Base-by-base conservation (phyloP, 2,329 filamentous ascomycete genomes). In the Kalmusia sp. region DNA sequence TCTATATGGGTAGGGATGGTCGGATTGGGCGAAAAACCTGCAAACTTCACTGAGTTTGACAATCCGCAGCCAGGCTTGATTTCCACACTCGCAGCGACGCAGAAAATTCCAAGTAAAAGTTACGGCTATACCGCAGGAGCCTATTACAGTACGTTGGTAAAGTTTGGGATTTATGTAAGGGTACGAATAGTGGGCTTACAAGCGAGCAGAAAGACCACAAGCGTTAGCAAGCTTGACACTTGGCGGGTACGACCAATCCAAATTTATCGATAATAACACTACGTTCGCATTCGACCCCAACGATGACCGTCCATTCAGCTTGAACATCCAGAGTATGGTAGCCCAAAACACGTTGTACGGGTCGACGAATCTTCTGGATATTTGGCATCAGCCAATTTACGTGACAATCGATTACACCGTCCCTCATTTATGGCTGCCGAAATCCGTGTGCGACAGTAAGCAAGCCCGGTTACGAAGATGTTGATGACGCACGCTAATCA, bases 1-100 rank as follows among this genome's bases (percentile, higher is more conserved):
- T 44, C 52, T 3, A 44, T 64, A 9, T 65, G 54, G 38, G 47
- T 65, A 17, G 63, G 63, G 3, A 43, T 55, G 25, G 68, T 80
- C 28, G 78, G 78, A 3, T 38, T 80, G 57, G 75, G 77, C 39
- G 71, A 76, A 1, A 77, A 78, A 54, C 73, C 78, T 2, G 76
- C 76, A n/a, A 81, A 82, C 56, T 78, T 80, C 58, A 74, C 63
- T 68, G 83, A 50, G 76, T 81, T 67, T 73, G 40, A 58, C 4
- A 43, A 56, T 17, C 60, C 57, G 6, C 59, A 63, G 34, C 50
- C 45, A 12, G 51, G 47, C 17, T 47, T 56, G 27, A 54, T 64
- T 2, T n/a, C 33, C 12, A 54, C 45, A 4, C 25, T 63, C 21
- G 46, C 19, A 50, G 61, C 4, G 48, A 61, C 17, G 48, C n/a